Evolutionary conservation across 306 rosid genomes (phyloP), one percentile per base, ranked within the genome.

Genomic region (Inga oerstediana): DNA sequence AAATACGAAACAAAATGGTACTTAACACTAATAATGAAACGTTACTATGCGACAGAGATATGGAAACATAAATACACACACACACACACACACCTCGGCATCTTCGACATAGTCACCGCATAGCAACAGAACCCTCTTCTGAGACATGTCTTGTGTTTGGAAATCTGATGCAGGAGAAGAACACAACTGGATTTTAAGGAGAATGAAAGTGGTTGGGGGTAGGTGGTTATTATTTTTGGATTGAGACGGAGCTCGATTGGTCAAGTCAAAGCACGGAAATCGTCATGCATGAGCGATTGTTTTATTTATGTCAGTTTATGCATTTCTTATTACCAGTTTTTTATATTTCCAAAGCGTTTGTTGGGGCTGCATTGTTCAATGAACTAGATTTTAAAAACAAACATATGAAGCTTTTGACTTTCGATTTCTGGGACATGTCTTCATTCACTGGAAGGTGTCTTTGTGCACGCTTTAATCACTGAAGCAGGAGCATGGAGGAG

Each of bases 61-160:
- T 44, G 24, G 10, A 0, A 20, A 77, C 8, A 10, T 43, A 20
- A 0, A 24, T 61, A 27, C 1, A 27, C 0, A 32, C 0, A 32
- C 3, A 2, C 4, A 49, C 6, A 17, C 2, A 6, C 9, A 58
- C 9, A 72, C 76, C 59, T 72, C 76, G 20, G 76, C 34, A 72
- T 72, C 76, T 72, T 72, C 76, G 13, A 44, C 41, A 46, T 72
- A 72, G 41, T 72, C 76, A 48, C 41, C 22, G 41, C 76, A 72
- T 1, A 72, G 41, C 8, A 72, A 16, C 14, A 46, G 76, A 72
- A 72, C 59, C 9, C 41, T 46, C 32, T 72, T 72, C 76, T 45
- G 58, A 72, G 59, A 54, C 76, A 72, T 72, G 22, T 16, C 39
- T 24, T 11, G 20, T 71, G 54, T 7, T 44, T 20, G 10, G 37